Evolutionary conservation across 495 filamentous ascomycete species (phyloP), one percentile per base, ranked within the genome.

Genomic region (Rhizodiscina lignyota): DNA sequence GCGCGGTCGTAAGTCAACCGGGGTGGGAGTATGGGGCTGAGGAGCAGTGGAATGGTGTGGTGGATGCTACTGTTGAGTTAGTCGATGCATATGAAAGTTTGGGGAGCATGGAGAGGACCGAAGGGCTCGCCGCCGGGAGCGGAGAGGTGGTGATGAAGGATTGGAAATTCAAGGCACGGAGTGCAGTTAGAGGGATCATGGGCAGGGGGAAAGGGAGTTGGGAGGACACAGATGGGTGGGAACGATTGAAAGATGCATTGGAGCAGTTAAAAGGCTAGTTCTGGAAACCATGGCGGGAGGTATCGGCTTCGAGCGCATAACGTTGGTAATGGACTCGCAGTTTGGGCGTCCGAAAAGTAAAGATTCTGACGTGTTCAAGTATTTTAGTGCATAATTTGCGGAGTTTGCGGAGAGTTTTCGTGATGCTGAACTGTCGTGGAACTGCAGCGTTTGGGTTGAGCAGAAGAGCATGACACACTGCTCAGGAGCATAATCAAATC

Each of bases 81-180:
- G 73, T 76, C 0, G 70, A 71, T 36, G 59, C 72, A 34, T 72
- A 78, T 53, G 71, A 79, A 58, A 74, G 66, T 43, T 63, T 77
- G 36, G 79, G 78, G 0, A 54, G 42, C 18, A 56, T 45, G 51
- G 59, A 66, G 50, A 47, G 55, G 39, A 61, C 52, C 10, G 64
- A 68, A 35, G 59, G 57, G 15, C 31, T 61, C 37, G 55, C 43
- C 8, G 59, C 51, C 16, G 56, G 56, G 42, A 32, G 50, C 42
- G 32, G 55, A 52, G 45, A 60, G 59, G 6, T 62, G 43, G 55
- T 83, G 20, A 74, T 70, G 23, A 60, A 56, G 32, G 66, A 61
- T 51, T 96, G 89, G 89, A 79, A 71, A 50, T 82, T 81, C 35
- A 96, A 94, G 68, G 78, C 82, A 1, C 63, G 83, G 51, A 83